Base-by-base conservation (phyloP, 1,284 basidiomycete species). In the Ceratobasidium sp. region DNA sequence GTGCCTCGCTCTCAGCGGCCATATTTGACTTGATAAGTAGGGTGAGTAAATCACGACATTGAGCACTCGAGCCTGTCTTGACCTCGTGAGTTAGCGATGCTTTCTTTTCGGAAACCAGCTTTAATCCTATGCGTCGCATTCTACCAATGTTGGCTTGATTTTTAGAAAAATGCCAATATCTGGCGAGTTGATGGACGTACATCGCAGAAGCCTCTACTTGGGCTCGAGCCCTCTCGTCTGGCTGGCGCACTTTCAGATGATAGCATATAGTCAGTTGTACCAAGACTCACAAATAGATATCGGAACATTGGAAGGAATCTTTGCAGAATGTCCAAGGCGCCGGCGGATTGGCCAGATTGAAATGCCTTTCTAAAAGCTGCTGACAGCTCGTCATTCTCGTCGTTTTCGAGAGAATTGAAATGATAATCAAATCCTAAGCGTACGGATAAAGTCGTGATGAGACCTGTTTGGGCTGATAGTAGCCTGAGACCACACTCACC, bases 401-500 rank as follows among this genome's bases (percentile, higher is more conserved):
- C n/a, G n/a, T n/a, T n/a, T n/a, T n/a, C n/a, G 36, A 80, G 75
- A 18, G 78, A 76, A 26, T 79, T 75, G 75, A 83, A 50, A 21
- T 43, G 3, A 52, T 48, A 16, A n/a, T 23, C 53, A 30, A 60
- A 50, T 10, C 48, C 45, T 50, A 75, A 0, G 67, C n/a, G n/a
- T 12, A 60, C 34, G 10, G 28, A 16, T 21, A 26, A n/a, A 43
- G 16, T 10, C 30, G 21, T 46, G 14, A 32, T 23, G 57, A 52
- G 23, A 58, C 4, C 41, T 2, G 4, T 3, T 26, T 45, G 26
- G n/a, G n/a, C n/a, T n/a, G n/a, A n/a, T n/a, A n/a, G 14, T 23
- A 41, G 76, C 82, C 82, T 0, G 82, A 81, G 14, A 80, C 73
- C 4, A 82, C 82, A 58, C 84, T 83, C 16, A 84, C 77, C 62